Base-by-base conservation (phyloP, 2,329 filamentous ascomycete genomes). In the Nemania diffusa region DNA sequence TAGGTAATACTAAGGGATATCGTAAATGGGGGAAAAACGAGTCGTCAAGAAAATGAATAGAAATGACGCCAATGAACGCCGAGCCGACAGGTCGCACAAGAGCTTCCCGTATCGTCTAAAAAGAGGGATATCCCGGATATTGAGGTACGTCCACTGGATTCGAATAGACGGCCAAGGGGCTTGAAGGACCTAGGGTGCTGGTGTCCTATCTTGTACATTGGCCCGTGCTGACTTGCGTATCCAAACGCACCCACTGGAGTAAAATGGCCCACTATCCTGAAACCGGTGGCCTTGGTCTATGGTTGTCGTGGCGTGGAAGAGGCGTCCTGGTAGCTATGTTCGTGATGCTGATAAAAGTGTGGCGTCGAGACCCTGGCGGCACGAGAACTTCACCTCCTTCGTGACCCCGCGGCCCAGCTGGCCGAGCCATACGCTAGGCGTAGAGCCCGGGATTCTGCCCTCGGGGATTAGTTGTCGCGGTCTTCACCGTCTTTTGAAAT, bases 401-500 rank as follows among this genome's bases (percentile, higher is more conserved):
- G 26, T 26, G 46, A 29, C 34, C 15, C 22, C 20, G 52, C 5
- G 51, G 24, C 20, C 40, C 13, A 46, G 24, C 37, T 42, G 51
- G 40, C 53, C 32, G 27, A 42, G 34, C 26, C 11, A 52, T 53
- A 32, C 8, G 52, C 62, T 6, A 46, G 57, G 52, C 60, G 32
- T 29, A 51, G 29, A 59, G 48, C 44, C 27, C 32, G 51, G 22
- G 15, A 52, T 51, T 61, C 17, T 42, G n/a, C 37, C 46, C 51
- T 61, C 13, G 22, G 37, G 37, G 40, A n/a, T 73, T 79, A 79
- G 68, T 71, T 73, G 69, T 79, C 76, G 73, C 77, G 78, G 71
- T 82, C 80, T 73, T 78, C 81, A 73, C 81, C 81, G 78, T 83
- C 81, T 83, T 78, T 75, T 73, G 77, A 71, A 72, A 81, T 76